Evolutionary conservation across 371 early-diverging fungal genomes (phyloP).

Genomic region (Rhizopus stolonifer): DNA sequence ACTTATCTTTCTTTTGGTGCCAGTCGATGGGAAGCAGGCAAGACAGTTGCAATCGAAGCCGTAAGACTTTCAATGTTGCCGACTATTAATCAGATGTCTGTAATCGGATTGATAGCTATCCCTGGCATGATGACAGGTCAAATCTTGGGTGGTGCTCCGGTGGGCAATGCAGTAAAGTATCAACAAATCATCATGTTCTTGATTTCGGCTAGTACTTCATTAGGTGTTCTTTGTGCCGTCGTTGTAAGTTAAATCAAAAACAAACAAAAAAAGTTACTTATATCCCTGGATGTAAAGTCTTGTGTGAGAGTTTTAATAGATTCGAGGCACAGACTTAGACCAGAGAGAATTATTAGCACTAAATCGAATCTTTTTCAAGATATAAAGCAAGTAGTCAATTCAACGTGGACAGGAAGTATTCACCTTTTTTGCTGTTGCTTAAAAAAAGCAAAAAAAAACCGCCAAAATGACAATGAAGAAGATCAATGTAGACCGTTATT

Average conservation of each 20-base stretch:
- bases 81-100: constrained; percentile 79
- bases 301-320: constrained; percentile 63
- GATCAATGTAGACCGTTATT: constrained; percentile 8
- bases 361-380: constrained; percentile 30
- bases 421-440: constrained; percentile 8
- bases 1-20: constrained; percentile 75
- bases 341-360: constrained; percentile 53
- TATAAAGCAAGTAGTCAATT: constrained; percentile 11
- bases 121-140: constrained; percentile 92
- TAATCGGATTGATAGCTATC: constrained; percentile 82
- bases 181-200: constrained; percentile 81
- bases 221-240: constrained; percentile 62
- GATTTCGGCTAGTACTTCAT: constrained; percentile 64
- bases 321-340: constrained; percentile 53
- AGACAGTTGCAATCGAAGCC: constrained; percentile 68
- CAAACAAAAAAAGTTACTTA: background rate
- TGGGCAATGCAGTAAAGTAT: constrained; percentile 73
- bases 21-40: constrained; percentile 78
- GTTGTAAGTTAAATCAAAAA: constrained; percentile 27
- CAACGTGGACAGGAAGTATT: background rate
- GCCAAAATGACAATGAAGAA: no score
- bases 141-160: constrained; percentile 78
- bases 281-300: constrained; percentile 17
- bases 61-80: constrained; percentile 77
- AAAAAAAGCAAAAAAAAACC: constrained; percentile 5